These are phyloP conservation scores for Aspergillus ellipticus DNA, from an alignment of 495 filamentous ascomycete genomes.

Conservation along the genomic window DNA sequence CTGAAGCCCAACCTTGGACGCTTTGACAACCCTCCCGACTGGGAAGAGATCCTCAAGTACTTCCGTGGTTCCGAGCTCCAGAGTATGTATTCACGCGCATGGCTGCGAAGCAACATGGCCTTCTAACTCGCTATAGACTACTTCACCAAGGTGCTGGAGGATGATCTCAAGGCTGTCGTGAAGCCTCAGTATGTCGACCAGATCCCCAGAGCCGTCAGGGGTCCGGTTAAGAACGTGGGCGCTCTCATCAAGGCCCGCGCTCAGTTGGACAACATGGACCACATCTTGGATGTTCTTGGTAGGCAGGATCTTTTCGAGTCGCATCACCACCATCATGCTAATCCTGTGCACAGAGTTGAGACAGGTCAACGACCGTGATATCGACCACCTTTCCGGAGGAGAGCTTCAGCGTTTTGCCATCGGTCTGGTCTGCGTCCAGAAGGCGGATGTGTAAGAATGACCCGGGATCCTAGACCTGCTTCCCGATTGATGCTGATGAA, in stretches of 20 bases:
- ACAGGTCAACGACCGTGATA: conserved; percentile 83
- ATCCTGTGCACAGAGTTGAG: conserved; percentile 60
- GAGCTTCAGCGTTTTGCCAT: conserved; percentile 98
- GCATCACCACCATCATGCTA: conserved; percentile 13
- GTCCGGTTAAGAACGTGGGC: conserved; percentile 69
- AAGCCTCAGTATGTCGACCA: conserved; percentile 99
- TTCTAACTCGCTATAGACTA: conserved; percentile 61
- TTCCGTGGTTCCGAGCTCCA: conserved; percentile 97
- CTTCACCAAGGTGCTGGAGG: conserved; percentile 96
- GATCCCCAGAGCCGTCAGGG: conserved; percentile 86
- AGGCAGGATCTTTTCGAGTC: conserved; percentile 11
- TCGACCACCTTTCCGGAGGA: conserved; percentile 87
- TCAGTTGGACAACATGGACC: conserved; percentile 75
- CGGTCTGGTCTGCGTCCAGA: conserved; percentile 88
- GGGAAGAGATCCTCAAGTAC: conserved; percentile 97
- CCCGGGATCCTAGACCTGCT: background rate
- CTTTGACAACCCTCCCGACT: conserved; percentile 95
- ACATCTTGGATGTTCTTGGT: conserved; percentile 82
- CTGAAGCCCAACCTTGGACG: conserved; percentile 95
- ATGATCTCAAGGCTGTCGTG: conserved; percentile 92
- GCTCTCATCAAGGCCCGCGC: conserved; percentile 67
- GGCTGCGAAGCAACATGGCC: background rate
- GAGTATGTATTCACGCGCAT: conserved; percentile 55
- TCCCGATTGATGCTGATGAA: conserved; percentile 13
- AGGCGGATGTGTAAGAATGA: conserved; percentile 79